Percentiles rank a stretch among this genome's conserved stretches.
Evolutionary conservation across 306 rosid species (phyloP).

Genomic region (Sechiopsis laciniata): DNA sequence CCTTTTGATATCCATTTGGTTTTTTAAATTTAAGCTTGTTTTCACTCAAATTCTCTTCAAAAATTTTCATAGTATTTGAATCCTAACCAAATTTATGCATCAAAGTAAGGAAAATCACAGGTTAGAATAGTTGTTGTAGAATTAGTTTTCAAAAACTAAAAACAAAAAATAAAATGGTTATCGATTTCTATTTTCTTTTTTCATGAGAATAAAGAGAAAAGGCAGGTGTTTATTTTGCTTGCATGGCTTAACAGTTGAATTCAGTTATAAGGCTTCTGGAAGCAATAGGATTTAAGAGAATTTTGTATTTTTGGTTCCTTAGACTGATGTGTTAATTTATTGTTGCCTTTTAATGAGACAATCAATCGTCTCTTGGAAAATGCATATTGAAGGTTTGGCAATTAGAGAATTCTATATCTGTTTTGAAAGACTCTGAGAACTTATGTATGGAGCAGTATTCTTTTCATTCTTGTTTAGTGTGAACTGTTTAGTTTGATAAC

Average conservation of each 20-base stretch:
- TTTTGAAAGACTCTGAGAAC: not conserved
- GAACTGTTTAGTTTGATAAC: conserved; percentile 31
- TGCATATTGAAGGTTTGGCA: not conserved
- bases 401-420: not conserved
- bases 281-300: not conserved
- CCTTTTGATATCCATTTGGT: too few species aligned
- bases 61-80: too few species aligned
- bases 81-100: too few species aligned
- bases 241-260: not conserved
- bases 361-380: not conserved
- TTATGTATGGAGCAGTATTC: not conserved
- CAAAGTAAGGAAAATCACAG: too few species aligned
- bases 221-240: not conserved
- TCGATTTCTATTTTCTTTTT: too few species aligned
- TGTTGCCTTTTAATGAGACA: not conserved
- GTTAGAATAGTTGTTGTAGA: too few species aligned
- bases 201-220: too few species aligned
- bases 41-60: too few species aligned
- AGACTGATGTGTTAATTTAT: not conserved
- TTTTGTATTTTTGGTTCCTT: not conserved
- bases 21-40: too few species aligned
- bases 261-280: not conserved
- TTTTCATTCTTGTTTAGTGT: not conserved
- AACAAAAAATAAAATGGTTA: too few species aligned
- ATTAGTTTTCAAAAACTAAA: too few species aligned